Evolutionary conservation across 148 eudicot species (phyloP).

Genomic region (Linanthus parryae): DNA sequence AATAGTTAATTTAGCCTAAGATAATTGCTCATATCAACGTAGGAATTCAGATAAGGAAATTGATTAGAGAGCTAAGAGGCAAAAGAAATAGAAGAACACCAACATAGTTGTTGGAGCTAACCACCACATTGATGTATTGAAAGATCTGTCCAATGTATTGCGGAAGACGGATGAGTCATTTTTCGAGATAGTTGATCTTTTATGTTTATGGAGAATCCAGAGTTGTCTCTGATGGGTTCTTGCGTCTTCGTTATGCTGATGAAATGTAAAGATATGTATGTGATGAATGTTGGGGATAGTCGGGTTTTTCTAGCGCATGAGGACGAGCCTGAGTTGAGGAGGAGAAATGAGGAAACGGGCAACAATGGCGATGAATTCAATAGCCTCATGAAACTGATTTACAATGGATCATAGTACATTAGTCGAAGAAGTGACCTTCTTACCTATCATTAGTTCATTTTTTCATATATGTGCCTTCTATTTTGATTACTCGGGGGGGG

Average conservation of each 20-base stretch:
- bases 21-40: neutral
- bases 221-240: constrained; percentile 53
- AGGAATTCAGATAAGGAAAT: neutral
- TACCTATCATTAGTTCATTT: no score
- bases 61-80: constrained; percentile 4
- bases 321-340: constrained; percentile 21
- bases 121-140: constrained; percentile 36
- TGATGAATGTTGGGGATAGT: constrained; percentile 72
- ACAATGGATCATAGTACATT: constrained; percentile 48
- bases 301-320: constrained; percentile 41
- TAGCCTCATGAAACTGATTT: constrained; percentile 14
- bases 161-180: constrained; percentile 46
- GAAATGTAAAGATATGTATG: constrained; percentile 49
- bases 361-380: constrained; percentile 22
- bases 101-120: neutral
- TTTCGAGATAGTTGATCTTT: constrained; percentile 47
- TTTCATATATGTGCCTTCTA: no score
- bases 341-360: constrained; percentile 15
- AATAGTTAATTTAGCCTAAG: no score
- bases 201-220: constrained; percentile 53
- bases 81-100: constrained; percentile 2
- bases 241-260: constrained; percentile 58
- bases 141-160: constrained; percentile 41
- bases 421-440: constrained; percentile 36
- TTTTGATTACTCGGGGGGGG: no score